Conservation (phyloP, 129 eudicot genomes). For the Artemisia tridentata region DNA sequence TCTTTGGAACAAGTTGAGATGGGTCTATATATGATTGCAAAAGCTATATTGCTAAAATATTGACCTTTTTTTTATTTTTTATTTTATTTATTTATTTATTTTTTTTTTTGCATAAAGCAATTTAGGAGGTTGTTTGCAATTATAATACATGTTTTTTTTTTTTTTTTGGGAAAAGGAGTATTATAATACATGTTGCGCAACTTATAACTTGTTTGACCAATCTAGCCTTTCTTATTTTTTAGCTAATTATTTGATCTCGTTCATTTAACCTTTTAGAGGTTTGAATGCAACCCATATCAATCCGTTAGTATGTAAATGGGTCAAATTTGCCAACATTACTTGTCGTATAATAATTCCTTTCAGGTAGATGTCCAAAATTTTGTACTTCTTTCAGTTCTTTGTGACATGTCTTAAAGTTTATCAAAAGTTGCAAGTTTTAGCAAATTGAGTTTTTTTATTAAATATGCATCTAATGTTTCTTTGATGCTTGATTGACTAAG, state of each 20-base stretch:
- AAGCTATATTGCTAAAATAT: no score
- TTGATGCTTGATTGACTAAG: constrained; percentile 39
- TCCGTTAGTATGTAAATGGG: background rate
- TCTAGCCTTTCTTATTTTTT: background rate
- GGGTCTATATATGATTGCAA: background rate
- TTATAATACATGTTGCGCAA: background rate
- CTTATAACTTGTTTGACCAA: background rate
- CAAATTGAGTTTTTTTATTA: background rate
- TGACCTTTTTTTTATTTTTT: no score
- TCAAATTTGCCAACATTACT: background rate
- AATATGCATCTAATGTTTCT: constrained; percentile 12
- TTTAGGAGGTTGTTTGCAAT: background rate
- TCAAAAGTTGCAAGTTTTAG: background rate
- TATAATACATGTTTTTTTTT: no score
- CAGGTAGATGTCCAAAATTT: background rate
- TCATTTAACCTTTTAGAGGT: background rate
- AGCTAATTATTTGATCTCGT: background rate
- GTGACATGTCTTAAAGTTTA: background rate
- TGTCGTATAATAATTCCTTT: constrained; percentile 8
- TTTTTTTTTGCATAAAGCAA: background rate
- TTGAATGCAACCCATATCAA: background rate
- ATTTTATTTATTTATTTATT: no score
- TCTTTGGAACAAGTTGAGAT: background rate
- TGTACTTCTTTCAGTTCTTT: background rate
- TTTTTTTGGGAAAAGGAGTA: no score